Evolutionary conservation across 2,329 filamentous ascomycete genomes (phyloP).

Genomic region (Talaromyces marneffei): DNA sequence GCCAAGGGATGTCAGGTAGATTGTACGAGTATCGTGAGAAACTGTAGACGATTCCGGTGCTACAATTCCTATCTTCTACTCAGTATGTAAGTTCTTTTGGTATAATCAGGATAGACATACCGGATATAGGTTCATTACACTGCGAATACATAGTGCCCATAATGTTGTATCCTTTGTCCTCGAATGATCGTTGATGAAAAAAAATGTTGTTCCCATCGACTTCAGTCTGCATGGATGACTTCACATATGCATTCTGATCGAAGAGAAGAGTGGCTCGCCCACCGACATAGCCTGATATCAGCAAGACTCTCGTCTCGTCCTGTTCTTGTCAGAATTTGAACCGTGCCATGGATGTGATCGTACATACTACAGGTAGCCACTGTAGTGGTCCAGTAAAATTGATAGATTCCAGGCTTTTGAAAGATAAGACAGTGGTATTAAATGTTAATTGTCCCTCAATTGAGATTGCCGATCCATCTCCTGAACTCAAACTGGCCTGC

Average conservation of each 20-base stretch:
- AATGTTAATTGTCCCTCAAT: conserved; percentile 7
- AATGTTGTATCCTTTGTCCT: conserved; percentile 13
- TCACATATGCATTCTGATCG: conserved; percentile 19
- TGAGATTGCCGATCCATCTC: background rate
- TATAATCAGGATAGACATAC: conserved; percentile 18
- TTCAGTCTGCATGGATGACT: conserved; percentile 16
- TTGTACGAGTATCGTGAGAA: conserved; percentile 14
- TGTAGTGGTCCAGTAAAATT: conserved; percentile 28
- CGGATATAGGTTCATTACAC: conserved; percentile 31
- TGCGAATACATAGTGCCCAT: conserved; percentile 14
- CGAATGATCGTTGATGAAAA: conserved; percentile 21
- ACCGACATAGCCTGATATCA: conserved; percentile 23
- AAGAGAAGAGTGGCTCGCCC: conserved; percentile 20
- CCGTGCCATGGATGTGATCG: background rate
- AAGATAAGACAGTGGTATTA: conserved; percentile 13
- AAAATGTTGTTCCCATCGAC: conserved; percentile 2
- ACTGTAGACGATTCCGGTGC: conserved; percentile 18
- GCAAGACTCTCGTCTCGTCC: conserved; percentile 20
- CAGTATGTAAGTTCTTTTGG: background rate
- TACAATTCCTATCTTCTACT: conserved; percentile 21
- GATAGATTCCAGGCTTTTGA: conserved; percentile 13
- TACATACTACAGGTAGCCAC: conserved; percentile 29
- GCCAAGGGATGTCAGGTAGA: conserved; percentile 30
- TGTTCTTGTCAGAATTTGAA: conserved; percentile 14
- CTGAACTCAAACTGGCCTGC: conserved; percentile 15